Evolutionary conservation across 2,329 filamentous ascomycete genomes (phyloP), one percentile per base, ranked within the genome.

Genomic region (Aspergillus bombycis): DNA sequence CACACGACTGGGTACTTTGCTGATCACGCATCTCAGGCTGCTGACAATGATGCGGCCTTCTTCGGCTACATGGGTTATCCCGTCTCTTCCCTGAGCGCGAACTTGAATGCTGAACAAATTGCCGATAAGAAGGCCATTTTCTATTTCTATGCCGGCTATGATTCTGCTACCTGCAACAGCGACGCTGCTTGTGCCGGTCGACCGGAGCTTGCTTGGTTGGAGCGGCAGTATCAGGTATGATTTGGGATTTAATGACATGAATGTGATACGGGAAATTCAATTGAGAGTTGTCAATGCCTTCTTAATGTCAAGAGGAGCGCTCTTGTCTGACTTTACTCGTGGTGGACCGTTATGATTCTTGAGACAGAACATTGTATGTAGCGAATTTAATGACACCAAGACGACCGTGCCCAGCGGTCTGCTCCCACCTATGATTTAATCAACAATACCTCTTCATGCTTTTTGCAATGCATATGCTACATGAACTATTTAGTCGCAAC

Each of bases 1-100:
- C 56, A 66, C 38, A 46, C 64, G 11, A 57, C 62, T 3, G 68
- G 38, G 0, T 67, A 55, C 28, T 68, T 70, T 43, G 63, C 59
- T 6, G 19, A 36, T 5, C 28, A 60, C 19, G 61, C 62, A 1
- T 12, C 62, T 7, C 14, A 19, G 11, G 0, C 12, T n/a, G 41
- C 52, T 14, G 10, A 45, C 36, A 26, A 36, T n/a, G 8, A 28
- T 26, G 52, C 57, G 5, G n/a, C 14, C 5, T 41, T 62, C 11
- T 21, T 43, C 1, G 60, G 53, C 4, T 66, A 66, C 30, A 32
- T 61, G 34, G 65, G 62, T 0, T 66, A 66, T 14, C 28, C 30
- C 1, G 54, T 61, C 14, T n/a, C 23, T 9, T 10, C 45, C 2
- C 14, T 8, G 23, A 28, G 43, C 1, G 59, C 50, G 1, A 66